A percentile compares a stretch with the other conserved stretches of the same genome.
These are phyloP conservation scores for Mortierella sp. DNA, from an alignment of 371 early-diverging fungal genomes.

Conservation along the genomic window DNA sequence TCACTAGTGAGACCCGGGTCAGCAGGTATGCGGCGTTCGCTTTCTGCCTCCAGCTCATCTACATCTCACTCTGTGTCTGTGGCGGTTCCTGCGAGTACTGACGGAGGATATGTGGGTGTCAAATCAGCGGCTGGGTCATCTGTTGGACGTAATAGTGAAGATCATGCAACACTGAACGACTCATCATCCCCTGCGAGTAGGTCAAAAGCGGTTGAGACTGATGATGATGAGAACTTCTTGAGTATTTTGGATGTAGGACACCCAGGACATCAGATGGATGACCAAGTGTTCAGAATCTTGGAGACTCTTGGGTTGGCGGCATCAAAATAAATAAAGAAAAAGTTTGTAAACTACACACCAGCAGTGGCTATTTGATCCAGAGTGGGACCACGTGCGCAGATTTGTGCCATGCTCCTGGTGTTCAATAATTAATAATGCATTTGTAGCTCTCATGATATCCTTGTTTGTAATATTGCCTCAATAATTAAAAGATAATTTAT, in stretches of 20 bases:
- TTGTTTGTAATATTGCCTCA: no score
- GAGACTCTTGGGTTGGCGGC: slow-evolving; percentile 25
- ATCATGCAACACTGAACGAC: slow-evolving; percentile 9
- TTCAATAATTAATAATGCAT: no score
- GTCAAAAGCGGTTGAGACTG: background rate
- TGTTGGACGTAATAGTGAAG: slow-evolving; percentile 5
- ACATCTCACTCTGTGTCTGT: slow-evolving; percentile 9
- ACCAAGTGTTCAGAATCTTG: slow-evolving; percentile 28
- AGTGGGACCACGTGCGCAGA: no score
- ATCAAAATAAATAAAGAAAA: background rate
- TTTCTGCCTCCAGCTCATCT: slow-evolving; percentile 6
- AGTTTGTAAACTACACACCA: no score
- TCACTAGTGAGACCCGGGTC: background rate
- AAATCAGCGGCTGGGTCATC: background rate
- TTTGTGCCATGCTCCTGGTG: no score
- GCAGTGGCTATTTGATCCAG: no score
- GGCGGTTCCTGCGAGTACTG: background rate
- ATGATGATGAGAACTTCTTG: slow-evolving; percentile 12
- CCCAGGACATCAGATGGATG: slow-evolving; percentile 29
- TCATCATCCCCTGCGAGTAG: background rate
- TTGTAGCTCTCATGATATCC: no score
- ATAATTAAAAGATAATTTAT: background rate
- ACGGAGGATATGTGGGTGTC: background rate
- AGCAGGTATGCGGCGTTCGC: slow-evolving; percentile 7
- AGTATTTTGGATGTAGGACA: slow-evolving; percentile 47